Percentiles rank a stretch among this genome's conserved stretches.
Evolutionary conservation across 2,329 filamentous ascomycete species (phyloP).

Genomic region (Ceratocystis cacaofunesta): DNA sequence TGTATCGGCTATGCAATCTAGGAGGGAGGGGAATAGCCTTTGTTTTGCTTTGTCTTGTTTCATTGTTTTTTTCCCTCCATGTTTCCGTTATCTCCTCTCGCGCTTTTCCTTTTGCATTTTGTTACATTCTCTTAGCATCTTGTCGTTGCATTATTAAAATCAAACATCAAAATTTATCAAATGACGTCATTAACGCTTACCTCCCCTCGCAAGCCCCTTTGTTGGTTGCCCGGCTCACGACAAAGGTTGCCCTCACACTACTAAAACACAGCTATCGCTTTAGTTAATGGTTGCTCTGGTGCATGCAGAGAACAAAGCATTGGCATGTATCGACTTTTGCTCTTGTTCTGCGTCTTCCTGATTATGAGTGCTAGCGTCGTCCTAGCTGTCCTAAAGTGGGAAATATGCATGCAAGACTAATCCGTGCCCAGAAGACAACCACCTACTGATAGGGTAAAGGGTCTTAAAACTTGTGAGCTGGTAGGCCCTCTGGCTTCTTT

Average conservation of each 20-base stretch:
- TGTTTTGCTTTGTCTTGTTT: neutral
- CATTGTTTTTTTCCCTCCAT: neutral
- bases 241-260: neutral
- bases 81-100: neutral
- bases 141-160: too few species aligned
- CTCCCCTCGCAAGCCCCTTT: neutral
- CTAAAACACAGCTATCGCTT: neutral
- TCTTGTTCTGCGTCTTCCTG: neutral
- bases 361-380: neutral
- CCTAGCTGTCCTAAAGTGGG: too few species aligned
- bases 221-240: neutral
- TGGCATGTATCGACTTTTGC: neutral
- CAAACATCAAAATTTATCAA: too few species aligned
- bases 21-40: neutral
- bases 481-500: neutral
- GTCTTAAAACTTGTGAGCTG: too few species aligned
- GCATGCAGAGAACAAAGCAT: neutral
- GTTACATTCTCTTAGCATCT: too few species aligned
- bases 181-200: neutral
- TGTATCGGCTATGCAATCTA: conserved; percentile 33
- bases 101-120: neutral
- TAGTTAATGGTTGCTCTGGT: neutral
- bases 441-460: too few species aligned
- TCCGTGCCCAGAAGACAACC: too few species aligned
- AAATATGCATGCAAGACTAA: too few species aligned